Percentiles rank a stretch among this genome's conserved stretches.
Evolutionary conservation across 345 rosid species (phyloP).

Genomic region (Pugionium cornutum): DNA sequence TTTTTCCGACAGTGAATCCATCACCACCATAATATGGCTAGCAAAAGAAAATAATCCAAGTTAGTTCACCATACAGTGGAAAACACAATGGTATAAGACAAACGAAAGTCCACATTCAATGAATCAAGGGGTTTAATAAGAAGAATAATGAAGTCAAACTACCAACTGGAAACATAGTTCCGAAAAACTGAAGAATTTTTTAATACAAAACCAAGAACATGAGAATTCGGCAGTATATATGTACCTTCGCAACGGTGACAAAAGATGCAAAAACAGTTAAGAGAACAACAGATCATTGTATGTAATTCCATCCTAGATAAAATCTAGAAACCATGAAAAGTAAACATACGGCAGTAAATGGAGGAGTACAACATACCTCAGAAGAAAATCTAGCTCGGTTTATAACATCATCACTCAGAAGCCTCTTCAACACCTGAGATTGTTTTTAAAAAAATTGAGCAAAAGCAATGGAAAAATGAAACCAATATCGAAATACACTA

Average conservation of each 20-base stretch:
- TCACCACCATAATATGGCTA: constrained; percentile 54
- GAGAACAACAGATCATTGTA: not conserved
- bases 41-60: constrained; percentile 11
- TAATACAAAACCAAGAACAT: too few species aligned
- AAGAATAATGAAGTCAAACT: constrained; percentile 1
- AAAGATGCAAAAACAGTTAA: too few species aligned
- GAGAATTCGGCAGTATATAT: too few species aligned
- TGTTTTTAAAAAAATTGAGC: not conserved
- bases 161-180: constrained; percentile 21
- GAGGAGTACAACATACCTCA: constrained; percentile 60
- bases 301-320: not conserved
- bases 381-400: constrained; percentile 60
- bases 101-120: not conserved
- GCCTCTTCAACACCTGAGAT: constrained; percentile 73
- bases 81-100: constrained; percentile 10
- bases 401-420: constrained; percentile 75
- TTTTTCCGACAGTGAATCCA: constrained; percentile 70
- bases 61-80: constrained; percentile 15
- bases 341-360: not conserved
- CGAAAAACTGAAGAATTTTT: constrained; percentile 3
- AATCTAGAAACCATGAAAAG: not conserved
- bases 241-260: constrained; percentile 19
- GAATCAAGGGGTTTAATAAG: constrained; percentile 15
- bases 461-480: constrained; percentile 1
- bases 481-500: not conserved